phyloP scores from a whole-genome alignment of 2,329 filamentous ascomycete genomes.

The Nothophaeocryptopus gaeumannii region DNA sequence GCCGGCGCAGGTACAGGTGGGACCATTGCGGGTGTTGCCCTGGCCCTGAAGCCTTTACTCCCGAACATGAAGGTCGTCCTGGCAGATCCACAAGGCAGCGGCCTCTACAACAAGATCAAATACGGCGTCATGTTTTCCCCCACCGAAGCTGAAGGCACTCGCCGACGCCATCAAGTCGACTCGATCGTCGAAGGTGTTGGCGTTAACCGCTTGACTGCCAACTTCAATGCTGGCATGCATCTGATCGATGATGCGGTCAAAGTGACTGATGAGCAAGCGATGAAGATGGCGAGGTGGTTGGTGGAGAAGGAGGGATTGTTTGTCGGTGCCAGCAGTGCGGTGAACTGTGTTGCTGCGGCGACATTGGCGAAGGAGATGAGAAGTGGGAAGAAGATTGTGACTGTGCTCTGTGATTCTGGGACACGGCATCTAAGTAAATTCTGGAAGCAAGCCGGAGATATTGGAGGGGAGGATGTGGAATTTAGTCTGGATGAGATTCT shows the following conservation, averaged over 20 bases:
- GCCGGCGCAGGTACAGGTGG: conserved; percentile 93
- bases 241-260: conserved; percentile 86
- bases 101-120: conserved; percentile 85
- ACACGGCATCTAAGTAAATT: conserved; percentile 80
- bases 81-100: conserved; percentile 91
- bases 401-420: conserved; percentile 75
- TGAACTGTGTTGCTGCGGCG: conserved; percentile 85
- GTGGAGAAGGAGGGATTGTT: conserved; percentile 96
- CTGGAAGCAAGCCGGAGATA: conserved; percentile 69
- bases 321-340: conserved; percentile 89
- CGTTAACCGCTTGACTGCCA: conserved; percentile 88
- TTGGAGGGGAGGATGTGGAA: conserved; percentile 53
- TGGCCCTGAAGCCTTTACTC: conserved; percentile 75
- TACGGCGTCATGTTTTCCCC: conserved; percentile 93
- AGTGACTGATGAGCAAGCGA: conserved; percentile 84
- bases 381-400: conserved; percentile 64
- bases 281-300: conserved; percentile 91
- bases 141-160: conserved; percentile 86
- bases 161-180: conserved; percentile 87
- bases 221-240: conserved; percentile 83
- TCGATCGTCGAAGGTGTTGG: conserved; percentile 95
- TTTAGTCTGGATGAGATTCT: conserved; percentile 56
- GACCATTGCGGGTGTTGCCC: conserved; percentile 82
- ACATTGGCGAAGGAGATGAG: conserved; percentile 61
- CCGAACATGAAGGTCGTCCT: conserved; percentile 68